phyloP scores from a whole-genome alignment of 2,329 filamentous ascomycete species.

The Pezicula rhizophila region DNA sequence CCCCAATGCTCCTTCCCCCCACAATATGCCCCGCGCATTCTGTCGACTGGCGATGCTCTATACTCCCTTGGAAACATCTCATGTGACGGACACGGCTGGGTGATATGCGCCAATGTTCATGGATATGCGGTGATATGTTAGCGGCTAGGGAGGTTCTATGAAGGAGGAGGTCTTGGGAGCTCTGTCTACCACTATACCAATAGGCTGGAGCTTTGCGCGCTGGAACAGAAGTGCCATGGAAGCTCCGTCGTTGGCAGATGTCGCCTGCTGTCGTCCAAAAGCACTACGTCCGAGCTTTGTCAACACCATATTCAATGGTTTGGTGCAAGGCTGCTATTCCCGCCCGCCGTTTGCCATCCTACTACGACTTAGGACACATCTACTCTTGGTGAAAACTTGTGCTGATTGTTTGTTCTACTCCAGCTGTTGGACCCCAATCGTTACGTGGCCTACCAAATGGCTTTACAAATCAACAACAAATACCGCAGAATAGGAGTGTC shows the following conservation, averaged over 20 bases:
- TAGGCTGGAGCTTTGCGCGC: no score
- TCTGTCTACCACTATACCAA: no score
- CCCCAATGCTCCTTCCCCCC: constrained; percentile 15
- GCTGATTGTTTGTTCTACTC: not conserved
- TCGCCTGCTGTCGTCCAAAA: no score
- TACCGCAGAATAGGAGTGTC: constrained; percentile 48
- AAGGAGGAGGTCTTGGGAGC: no score
- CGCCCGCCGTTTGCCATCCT: not conserved
- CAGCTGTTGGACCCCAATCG: constrained; percentile 50
- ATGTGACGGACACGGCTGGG: not conserved
- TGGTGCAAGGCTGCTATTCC: not conserved
- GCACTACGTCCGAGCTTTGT: no score
- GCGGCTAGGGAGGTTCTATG: not conserved
- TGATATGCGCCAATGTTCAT: no score
- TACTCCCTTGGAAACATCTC: not conserved
- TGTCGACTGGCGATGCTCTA: not conserved
- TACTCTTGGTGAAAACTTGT: not conserved
- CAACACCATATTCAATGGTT: no score
- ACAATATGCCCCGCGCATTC: constrained; percentile 19
- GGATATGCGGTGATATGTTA: no score
- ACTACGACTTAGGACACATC: not conserved
- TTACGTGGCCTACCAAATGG: constrained; percentile 56
- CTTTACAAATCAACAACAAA: constrained; percentile 53
- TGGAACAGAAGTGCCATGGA: no score
- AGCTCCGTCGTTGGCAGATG: no score